Percentiles rank a stretch among this genome's conserved stretches.
Evolutionary conservation across 2,329 filamentous ascomycete species (phyloP).

Genomic region (Nemania serpens): DNA sequence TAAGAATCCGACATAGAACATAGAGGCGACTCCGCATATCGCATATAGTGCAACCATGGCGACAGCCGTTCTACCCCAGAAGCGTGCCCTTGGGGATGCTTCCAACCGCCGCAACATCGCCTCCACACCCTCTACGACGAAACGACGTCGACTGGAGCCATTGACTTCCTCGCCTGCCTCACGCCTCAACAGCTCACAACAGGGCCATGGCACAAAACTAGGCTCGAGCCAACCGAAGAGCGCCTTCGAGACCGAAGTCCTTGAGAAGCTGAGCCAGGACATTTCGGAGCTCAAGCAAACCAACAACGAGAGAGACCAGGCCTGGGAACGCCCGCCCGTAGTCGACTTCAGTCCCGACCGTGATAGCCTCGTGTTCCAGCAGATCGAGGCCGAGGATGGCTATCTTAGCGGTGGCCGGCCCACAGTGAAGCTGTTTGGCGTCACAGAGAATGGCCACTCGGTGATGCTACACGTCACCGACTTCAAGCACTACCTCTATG

Average conservation of each 20-base stretch:
- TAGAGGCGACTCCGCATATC: not conserved
- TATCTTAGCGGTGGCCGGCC: constrained; percentile 74
- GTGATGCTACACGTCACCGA: constrained; percentile 93
- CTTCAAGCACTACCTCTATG: constrained; percentile 95
- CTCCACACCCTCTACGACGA: constrained; percentile 62
- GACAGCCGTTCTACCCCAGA: constrained; percentile 64
- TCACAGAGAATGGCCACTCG: constrained; percentile 82
- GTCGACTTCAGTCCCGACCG: constrained; percentile 58
- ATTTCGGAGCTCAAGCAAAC: constrained; percentile 82
- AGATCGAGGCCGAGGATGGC: constrained; percentile 94
- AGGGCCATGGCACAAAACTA: constrained; percentile 63
- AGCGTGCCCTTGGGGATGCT: constrained; percentile 72
- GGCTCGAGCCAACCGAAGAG: constrained; percentile 84
- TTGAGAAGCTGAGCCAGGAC: constrained; percentile 96
- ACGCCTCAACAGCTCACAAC: constrained; percentile 67
- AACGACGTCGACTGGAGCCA: constrained; percentile 82
- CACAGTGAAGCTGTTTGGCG: constrained; percentile 90
- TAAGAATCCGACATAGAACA: not conserved
- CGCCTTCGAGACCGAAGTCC: constrained; percentile 88
- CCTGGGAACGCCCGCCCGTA: constrained; percentile 73
- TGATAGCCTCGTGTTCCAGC: constrained; percentile 84
- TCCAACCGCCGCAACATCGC: constrained; percentile 67
- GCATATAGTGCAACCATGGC: constrained; percentile 47
- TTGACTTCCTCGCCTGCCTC: constrained; percentile 59
- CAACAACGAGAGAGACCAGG: constrained; percentile 91